A percentile compares a stretch with the other conserved stretches of the same genome.
Evolutionary conservation across 1,284 basidiomycete genomes (phyloP).

Genomic region (Phellopilus nigrolimitatus): DNA sequence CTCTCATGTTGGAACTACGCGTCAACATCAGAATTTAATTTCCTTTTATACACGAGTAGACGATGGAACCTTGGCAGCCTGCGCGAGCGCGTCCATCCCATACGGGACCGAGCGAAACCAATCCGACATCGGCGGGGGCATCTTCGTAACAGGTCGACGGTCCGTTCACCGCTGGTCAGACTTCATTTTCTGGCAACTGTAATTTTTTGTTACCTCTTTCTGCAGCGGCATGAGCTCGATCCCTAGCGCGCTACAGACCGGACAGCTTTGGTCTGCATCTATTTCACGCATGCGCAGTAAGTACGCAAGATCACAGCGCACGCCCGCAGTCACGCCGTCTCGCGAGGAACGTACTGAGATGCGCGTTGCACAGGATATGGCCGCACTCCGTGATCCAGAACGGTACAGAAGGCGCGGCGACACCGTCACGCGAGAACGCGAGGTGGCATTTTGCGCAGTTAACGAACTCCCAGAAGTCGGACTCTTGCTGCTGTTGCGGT

Average conservation of each 20-base stretch:
- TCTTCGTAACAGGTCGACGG: conserved; percentile 35
- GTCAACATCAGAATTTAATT: conserved; percentile 5
- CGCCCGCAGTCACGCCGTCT: conserved; percentile 7
- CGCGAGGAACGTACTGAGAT: conserved; percentile 58
- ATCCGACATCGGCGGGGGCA: conserved; percentile 71
- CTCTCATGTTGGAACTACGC: conserved; percentile 71
- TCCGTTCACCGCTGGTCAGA: neutral
- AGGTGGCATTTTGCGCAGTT: conserved; percentile 63
- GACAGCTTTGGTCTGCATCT: conserved; percentile 70
- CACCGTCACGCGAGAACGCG: conserved; percentile 46
- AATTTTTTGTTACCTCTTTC: conserved; percentile 54
- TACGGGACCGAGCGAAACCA: conserved; percentile 68
- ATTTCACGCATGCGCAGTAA: neutral
- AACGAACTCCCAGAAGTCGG: conserved; percentile 78
- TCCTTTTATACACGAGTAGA: conserved; percentile 4
- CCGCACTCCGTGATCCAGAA: conserved; percentile 85
- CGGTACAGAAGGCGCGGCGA: conserved; percentile 51
- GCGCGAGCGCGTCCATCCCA: conserved; percentile 56
- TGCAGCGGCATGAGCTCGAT: conserved; percentile 70
- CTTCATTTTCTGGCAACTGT: neutral
- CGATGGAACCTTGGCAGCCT: conserved; percentile 55
- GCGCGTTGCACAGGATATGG: conserved; percentile 75
- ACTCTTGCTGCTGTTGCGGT: conserved; percentile 22
- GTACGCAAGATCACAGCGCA: conserved; percentile 4
- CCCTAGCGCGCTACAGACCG: conserved; percentile 54